Percentiles rank a stretch among this genome's conserved stretches.
Evolutionary conservation across 208 protist genomes (phyloP).

Genomic region (Leishmania gerbilli): DNA sequence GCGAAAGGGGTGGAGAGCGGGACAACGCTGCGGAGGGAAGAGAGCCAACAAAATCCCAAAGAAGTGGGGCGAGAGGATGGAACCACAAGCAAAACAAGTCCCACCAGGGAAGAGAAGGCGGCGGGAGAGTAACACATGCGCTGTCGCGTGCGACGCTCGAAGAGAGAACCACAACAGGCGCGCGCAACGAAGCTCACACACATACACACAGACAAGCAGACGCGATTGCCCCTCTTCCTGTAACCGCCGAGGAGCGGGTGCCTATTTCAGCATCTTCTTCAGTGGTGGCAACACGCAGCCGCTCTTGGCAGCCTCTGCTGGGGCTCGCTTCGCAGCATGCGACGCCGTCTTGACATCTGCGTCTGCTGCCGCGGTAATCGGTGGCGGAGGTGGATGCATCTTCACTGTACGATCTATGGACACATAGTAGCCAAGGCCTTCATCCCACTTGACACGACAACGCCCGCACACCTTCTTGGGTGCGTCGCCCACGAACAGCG

Average conservation of each 20-base stretch:
- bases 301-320: not conserved
- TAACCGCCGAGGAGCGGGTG: not conserved
- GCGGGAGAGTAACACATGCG: not conserved
- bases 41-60: not conserved
- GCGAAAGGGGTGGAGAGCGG: not conserved
- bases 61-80: not conserved
- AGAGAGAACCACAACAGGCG: not conserved
- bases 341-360: not conserved
- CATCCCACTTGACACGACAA: conserved; percentile 75
- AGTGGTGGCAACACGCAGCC: conserved; percentile 5
- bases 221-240: not conserved
- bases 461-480: conserved; percentile 51
- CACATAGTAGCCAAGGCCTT: conserved; percentile 67
- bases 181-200: not conserved
- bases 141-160: too few species aligned
- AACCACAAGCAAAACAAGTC: not conserved
- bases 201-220: not conserved
- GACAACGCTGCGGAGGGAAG: not conserved
- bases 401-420: conserved; percentile 40
- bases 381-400: conserved; percentile 15
- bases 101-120: not conserved
- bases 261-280: not conserved
- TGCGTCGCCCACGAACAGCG: conserved; percentile 56
- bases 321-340: not conserved
- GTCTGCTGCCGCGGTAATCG: not conserved